A percentile compares a stretch with the other conserved stretches of the same genome.
phyloP scores from a whole-genome alignment of 345 rosid genomes.

The Dipteronia sinensis region DNA sequence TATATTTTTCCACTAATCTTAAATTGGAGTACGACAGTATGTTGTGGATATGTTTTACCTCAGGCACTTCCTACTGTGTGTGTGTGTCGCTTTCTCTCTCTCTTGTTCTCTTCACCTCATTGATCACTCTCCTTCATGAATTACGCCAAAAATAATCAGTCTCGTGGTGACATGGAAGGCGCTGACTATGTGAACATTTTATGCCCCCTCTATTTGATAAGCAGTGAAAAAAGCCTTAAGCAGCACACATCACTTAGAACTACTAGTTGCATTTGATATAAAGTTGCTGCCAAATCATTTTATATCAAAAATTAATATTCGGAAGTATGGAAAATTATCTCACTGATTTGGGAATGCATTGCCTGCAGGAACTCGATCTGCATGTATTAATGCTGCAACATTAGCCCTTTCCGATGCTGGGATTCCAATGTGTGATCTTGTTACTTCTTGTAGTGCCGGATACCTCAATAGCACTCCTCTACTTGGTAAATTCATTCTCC shows the following conservation, averaged over 20 bases:
- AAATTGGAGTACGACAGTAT: neutral
- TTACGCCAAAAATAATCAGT: neutral
- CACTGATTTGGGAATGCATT: neutral
- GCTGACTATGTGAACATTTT: neutral
- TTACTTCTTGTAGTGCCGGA: constrained; percentile 94
- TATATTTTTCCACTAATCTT: neutral
- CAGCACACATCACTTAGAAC: neutral
- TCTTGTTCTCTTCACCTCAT: neutral
- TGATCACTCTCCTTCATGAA: neutral
- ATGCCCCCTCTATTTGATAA: neutral
- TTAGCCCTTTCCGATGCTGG: constrained; percentile 98
- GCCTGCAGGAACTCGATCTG: constrained; percentile 79
- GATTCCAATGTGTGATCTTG: constrained; percentile 94
- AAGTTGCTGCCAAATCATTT: neutral
- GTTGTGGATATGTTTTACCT: neutral
- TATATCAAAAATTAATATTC: neutral
- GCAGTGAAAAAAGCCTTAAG: neutral
- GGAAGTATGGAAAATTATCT: neutral
- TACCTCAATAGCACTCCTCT: constrained; percentile 85
- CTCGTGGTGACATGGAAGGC: neutral
- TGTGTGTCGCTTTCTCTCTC: neutral
- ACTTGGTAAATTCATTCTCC: constrained; percentile 50
- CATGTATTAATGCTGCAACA: constrained; percentile 97
- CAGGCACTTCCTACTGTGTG: no score
- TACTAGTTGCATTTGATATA: neutral